phyloP scores from a whole-genome alignment of 2,329 filamentous ascomycete genomes.

The Curvularia sp. region DNA sequence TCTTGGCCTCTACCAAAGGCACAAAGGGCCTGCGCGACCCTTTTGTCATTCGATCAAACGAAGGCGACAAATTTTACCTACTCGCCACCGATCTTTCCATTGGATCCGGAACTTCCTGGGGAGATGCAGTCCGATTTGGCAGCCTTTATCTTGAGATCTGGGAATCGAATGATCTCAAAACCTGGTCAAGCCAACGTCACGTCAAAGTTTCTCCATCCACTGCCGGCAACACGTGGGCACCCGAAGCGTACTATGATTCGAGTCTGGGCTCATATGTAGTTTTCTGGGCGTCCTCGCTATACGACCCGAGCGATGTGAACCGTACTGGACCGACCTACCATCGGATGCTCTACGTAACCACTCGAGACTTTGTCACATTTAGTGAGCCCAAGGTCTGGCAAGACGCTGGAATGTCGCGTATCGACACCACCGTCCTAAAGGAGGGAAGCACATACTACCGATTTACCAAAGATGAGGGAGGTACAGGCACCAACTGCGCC shows the following conservation, averaged over 20 bases:
- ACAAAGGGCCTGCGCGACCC: constrained; percentile 61
- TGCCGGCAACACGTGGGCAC: constrained; percentile 63
- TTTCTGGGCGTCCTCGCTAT: constrained; percentile 60
- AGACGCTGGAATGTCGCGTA: constrained; percentile 59
- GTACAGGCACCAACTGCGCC: constrained; percentile 57
- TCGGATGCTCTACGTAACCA: constrained; percentile 62
- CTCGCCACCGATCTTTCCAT: constrained; percentile 63
- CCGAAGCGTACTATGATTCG: constrained; percentile 60
- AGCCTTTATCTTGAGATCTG: constrained; percentile 62
- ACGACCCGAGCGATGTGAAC: constrained; percentile 50
- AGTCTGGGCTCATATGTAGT: constrained; percentile 53
- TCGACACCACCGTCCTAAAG: constrained; percentile 61
- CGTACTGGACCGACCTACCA: constrained; percentile 58
- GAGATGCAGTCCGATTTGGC: constrained; percentile 55
- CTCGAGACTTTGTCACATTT: constrained; percentile 60
- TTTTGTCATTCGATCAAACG: constrained; percentile 60
- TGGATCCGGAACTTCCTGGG: constrained; percentile 62
- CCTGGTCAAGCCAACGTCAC: constrained; percentile 61
- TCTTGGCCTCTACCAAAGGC: constrained; percentile 56
- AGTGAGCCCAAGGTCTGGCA: constrained; percentile 59
- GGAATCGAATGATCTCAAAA: constrained; percentile 60
- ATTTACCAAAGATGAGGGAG: constrained; percentile 64
- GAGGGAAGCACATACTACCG: constrained; percentile 56
- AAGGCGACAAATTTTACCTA: constrained; percentile 61
- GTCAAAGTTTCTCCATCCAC: constrained; percentile 57